Evolutionary conservation across 345 rosid genomes (phyloP).

Genomic region (Camelina hispida): DNA sequence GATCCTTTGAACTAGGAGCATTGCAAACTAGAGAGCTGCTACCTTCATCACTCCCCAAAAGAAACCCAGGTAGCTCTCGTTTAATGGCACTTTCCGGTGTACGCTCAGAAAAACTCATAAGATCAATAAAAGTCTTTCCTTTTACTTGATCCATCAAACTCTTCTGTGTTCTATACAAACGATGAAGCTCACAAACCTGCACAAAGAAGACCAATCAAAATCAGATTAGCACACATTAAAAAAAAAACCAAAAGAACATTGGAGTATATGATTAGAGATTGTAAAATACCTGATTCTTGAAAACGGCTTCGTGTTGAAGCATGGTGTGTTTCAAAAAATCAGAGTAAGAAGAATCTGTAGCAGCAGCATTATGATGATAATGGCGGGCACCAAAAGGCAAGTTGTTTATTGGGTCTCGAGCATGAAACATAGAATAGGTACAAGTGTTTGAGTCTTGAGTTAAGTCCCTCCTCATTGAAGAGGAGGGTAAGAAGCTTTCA

Average conservation of each 20-base stretch:
- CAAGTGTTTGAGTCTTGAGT: conserved; percentile 72
- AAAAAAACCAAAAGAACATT: not conserved
- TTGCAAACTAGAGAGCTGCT: conserved; percentile 57
- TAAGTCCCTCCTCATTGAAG: conserved; percentile 60
- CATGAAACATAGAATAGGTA: conserved; percentile 62
- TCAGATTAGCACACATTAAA: not conserved
- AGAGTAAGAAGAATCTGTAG: conserved; percentile 52
- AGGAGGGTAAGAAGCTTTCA: conserved; percentile 68
- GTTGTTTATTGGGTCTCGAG: conserved; percentile 48
- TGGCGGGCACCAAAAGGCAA: conserved; percentile 38
- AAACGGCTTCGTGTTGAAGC: conserved; percentile 86
- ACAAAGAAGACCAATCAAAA: not conserved
- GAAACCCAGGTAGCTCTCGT: conserved; percentile 63
- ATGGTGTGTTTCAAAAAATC: conserved; percentile 70
- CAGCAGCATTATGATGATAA: conserved; percentile 16
- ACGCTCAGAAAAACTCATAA: conserved; percentile 27
- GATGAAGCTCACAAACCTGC: conserved; percentile 63
- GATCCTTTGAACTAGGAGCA: conserved; percentile 57
- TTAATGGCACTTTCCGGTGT: conserved; percentile 51
- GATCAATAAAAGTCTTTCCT: conserved; percentile 42
- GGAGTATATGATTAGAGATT: not conserved
- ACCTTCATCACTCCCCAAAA: conserved; percentile 55
- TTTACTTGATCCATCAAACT: conserved; percentile 71
- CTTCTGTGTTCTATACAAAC: conserved; percentile 65
- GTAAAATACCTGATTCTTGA: conserved; percentile 61